phyloP scores from a whole-genome alignment of 129 eudicot species.

The Artemisia tridentata region DNA sequence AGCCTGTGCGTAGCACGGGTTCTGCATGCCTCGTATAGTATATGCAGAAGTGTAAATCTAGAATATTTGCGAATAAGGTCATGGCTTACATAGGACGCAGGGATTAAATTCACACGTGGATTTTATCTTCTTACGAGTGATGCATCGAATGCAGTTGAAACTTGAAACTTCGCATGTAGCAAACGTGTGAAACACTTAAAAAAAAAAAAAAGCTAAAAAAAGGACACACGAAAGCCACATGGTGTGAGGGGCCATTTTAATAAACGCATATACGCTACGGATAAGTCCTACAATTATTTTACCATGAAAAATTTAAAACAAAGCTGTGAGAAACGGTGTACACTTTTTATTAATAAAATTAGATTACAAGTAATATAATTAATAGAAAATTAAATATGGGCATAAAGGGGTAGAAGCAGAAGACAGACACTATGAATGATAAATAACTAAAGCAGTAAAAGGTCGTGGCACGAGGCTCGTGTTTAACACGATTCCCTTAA shows the following conservation, averaged over 20 bases:
- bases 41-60: not conserved
- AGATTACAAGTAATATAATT: too few relatives aligned
- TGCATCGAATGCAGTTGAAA: slow-evolving; percentile 10
- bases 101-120: not conserved
- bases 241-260: not conserved
- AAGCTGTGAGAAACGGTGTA: too few relatives aligned
- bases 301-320: too few relatives aligned
- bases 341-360: too few relatives aligned
- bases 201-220: not conserved
- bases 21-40: too few relatives aligned
- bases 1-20: too few relatives aligned
- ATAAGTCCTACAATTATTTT: not conserved
- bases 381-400: too few relatives aligned
- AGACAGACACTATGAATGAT: too few relatives aligned
- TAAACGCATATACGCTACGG: not conserved
- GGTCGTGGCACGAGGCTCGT: too few relatives aligned
- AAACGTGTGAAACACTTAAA: slow-evolving; percentile 6
- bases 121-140: not conserved
- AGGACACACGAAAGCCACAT: not conserved
- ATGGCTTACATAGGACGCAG: not conserved
- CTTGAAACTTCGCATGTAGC: not conserved
- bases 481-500: too few relatives aligned
- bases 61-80: slow-evolving; percentile 1
- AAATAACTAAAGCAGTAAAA: too few relatives aligned
- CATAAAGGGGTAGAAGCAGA: too few relatives aligned